These are phyloP conservation scores for Sarocladium brachiariae DNA, from an alignment of 2,329 filamentous ascomycete species.

Conservation along the genomic window DNA sequence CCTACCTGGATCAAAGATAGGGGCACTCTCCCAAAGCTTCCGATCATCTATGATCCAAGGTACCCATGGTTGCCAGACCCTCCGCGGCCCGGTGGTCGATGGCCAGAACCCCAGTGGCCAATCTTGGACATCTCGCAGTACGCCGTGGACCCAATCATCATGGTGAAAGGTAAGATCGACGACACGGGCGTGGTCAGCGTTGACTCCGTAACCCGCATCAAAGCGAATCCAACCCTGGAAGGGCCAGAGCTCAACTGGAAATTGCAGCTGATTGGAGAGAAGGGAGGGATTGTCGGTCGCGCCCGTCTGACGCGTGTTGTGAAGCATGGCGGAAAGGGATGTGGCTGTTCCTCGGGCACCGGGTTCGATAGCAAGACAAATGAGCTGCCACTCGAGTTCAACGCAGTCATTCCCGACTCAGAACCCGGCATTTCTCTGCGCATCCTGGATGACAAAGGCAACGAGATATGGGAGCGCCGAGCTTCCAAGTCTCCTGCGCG, in stretches of 20 bases:
- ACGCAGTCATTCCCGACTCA: neutral
- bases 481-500: neutral
- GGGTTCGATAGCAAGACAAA: neutral
- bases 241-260: constrained; percentile 5
- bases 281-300: neutral
- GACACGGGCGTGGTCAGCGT: neutral
- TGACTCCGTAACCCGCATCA: neutral
- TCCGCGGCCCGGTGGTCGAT: neutral
- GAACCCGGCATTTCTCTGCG: constrained; percentile 1
- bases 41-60: neutral
- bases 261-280: neutral
- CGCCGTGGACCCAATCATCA: neutral
- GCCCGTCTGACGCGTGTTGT: constrained; percentile 4
- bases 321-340: neutral
- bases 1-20: neutral
- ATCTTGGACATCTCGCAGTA: neutral
- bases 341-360: neutral
- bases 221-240: neutral
- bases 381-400: constrained; percentile 3
- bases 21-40: neutral
- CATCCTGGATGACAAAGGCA: neutral
- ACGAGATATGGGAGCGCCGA: neutral
- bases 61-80: neutral
- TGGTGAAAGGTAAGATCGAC: constrained; percentile 1
- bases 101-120: neutral